Evolutionary conservation across 2,329 filamentous ascomycete genomes (phyloP).

Genomic region (Penicillium sp.): DNA sequence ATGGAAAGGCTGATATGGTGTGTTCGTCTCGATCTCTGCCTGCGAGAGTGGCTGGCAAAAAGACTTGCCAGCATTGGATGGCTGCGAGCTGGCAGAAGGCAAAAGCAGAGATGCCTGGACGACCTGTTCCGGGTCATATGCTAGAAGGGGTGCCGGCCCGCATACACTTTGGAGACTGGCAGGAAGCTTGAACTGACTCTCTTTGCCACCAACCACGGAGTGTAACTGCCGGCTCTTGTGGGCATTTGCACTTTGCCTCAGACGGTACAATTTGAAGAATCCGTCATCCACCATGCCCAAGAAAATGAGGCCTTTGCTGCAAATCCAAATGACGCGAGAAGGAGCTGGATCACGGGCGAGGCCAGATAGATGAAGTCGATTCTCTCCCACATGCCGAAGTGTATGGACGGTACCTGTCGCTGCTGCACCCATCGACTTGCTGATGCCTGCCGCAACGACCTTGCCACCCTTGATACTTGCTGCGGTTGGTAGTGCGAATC

Average conservation of each 20-base stretch:
- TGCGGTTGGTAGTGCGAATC: conserved; percentile 45
- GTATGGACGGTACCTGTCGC: conserved; percentile 48
- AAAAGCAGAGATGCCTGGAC: conserved; percentile 42
- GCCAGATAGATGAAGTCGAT: conserved; percentile 45
- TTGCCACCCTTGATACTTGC: conserved; percentile 46
- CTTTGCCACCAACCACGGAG: conserved; percentile 53
- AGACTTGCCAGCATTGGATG: conserved; percentile 37
- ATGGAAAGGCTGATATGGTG: conserved; percentile 93
- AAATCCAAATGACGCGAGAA: conserved; percentile 46
- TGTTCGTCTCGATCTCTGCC: conserved; percentile 93
- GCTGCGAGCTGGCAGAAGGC: conserved; percentile 38
- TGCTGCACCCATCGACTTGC: conserved; percentile 49
- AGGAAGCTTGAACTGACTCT: conserved; percentile 64
- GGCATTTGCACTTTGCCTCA: conserved; percentile 44
- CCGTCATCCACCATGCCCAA: conserved; percentile 46
- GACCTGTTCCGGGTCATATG: conserved; percentile 48
- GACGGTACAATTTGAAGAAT: conserved; percentile 43
- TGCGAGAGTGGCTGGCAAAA: conserved; percentile 58
- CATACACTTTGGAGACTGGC: conserved; percentile 57
- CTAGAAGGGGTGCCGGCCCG: conserved; percentile 53
- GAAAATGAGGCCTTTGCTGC: conserved; percentile 39
- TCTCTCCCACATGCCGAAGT: conserved; percentile 47
- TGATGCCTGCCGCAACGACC: conserved; percentile 48
- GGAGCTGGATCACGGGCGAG: conserved; percentile 37
- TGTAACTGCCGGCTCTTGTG: conserved; percentile 52